phyloP scores from a whole-genome alignment of 75 land plant genomes.

The Pinus albicaulis region DNA sequence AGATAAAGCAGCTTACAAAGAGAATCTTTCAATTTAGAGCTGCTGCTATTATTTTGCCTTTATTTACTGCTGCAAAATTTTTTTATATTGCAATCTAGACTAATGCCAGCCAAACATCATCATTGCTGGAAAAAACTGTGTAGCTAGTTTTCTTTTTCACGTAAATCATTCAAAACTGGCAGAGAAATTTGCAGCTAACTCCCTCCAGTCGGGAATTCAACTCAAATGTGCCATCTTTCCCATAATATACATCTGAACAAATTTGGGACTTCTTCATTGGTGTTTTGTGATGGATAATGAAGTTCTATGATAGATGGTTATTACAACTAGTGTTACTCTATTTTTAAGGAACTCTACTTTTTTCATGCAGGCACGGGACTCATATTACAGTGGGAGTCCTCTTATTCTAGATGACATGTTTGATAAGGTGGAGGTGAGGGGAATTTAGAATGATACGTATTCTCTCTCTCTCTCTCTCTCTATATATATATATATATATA shows the following conservation, averaged over 20 bases:
- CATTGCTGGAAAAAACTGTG: neutral
- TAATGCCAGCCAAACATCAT: neutral
- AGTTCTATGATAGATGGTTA: neutral
- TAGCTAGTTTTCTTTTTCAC: neutral
- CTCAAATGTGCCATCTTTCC: neutral
- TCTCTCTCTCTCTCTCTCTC: neutral
- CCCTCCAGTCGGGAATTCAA: neutral
- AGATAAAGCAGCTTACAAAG: neutral
- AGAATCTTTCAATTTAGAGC: neutral
- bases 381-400: slow-evolving; percentile 89
- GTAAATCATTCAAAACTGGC: neutral
- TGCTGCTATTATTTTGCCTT: too few species aligned
- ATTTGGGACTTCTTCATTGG: neutral
- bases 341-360: slow-evolving; percentile 2
- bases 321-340: neutral
- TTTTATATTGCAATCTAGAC: neutral
- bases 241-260: neutral
- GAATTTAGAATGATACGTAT: neutral
- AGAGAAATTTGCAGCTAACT: neutral
- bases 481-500: too few species aligned
- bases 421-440: slow-evolving; percentile 84
- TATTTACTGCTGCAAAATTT: too few species aligned
- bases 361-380: slow-evolving; percentile 71
- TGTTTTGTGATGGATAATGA: neutral
- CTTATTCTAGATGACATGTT: slow-evolving; percentile 94